Conservation (phyloP, 1,139 yeast genomes). For the Suhomyces terraborum region DNA sequence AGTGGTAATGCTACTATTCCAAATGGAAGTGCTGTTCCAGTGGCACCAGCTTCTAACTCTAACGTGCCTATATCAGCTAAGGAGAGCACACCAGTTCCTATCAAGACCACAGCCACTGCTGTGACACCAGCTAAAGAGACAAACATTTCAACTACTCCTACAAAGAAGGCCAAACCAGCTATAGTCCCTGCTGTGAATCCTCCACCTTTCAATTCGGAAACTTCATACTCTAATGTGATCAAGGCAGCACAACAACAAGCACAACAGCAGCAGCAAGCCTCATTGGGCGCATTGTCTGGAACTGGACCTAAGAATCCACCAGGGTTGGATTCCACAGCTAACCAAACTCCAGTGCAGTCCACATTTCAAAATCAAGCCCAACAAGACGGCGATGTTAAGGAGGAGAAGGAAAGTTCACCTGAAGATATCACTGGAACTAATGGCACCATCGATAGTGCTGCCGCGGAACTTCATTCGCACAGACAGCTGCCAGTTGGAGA, state of each 20-base stretch:
- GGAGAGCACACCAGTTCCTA: constrained; percentile 13
- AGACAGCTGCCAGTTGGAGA: constrained; percentile 22
- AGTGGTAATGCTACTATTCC: constrained; percentile 11
- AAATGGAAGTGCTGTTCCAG: constrained; percentile 14
- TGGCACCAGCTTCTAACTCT: neutral
- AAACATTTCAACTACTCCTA: constrained; percentile 17
- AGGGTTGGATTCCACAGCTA: constrained; percentile 8
- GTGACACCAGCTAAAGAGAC: constrained; percentile 20
- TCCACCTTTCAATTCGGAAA: constrained; percentile 22
- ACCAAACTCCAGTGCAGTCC: too few species aligned
- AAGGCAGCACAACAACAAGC: constrained; percentile 22
- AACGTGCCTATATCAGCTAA: constrained; percentile 18
- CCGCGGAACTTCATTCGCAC: constrained; percentile 16
- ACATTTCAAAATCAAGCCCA: too few species aligned
- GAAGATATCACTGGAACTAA: constrained; percentile 2
- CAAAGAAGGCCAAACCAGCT: constrained; percentile 14
- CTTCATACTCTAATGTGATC: constrained; percentile 26
- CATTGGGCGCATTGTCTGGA: neutral
- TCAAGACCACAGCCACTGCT: constrained; percentile 16
- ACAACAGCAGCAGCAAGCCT: too few species aligned
- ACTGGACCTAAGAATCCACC: constrained; percentile 14
- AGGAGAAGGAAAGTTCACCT: constrained; percentile 6
- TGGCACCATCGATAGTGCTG: constrained; percentile 7
- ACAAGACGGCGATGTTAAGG: constrained; percentile 3
- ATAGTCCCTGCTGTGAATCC: constrained; percentile 22